These are phyloP conservation scores for Paramecium caudatum DNA, from an alignment of 73 alveolate species.

Conservation along the genomic window DNA sequence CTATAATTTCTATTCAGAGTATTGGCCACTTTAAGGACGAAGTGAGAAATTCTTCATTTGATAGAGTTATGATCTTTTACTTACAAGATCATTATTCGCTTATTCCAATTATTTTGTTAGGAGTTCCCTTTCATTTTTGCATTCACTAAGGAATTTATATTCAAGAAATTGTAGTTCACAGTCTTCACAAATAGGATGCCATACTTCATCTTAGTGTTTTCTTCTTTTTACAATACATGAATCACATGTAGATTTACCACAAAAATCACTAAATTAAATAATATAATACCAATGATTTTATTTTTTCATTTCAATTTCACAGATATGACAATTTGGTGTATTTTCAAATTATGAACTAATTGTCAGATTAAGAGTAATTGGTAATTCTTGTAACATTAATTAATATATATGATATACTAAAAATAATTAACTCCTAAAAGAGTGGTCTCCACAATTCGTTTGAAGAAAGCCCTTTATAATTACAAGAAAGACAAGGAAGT, in stretches of 20 bases:
- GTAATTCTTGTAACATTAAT: background rate
- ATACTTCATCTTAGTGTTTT: background rate
- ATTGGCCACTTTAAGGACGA: background rate
- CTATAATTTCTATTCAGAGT: background rate
- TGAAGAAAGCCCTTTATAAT: conserved; percentile 24
- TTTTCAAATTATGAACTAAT: background rate
- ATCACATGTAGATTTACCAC: background rate
- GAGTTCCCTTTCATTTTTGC: background rate
- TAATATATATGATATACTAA: background rate
- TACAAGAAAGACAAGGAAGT: conserved; percentile 57
- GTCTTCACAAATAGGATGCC: background rate
- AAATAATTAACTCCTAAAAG: conserved; percentile 32
- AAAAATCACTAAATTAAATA: conserved; percentile 7
- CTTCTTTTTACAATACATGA: background rate
- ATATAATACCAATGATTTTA: background rate
- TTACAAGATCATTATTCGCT: background rate
- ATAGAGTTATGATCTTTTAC: background rate
- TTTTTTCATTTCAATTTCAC: background rate
- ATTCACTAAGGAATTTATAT: background rate
- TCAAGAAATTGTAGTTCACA: background rate
- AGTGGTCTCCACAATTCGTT: background rate
- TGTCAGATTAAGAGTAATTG: background rate
- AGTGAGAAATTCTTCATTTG: background rate
- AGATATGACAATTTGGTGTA: background rate
- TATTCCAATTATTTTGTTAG: background rate